Percentiles rank a stretch among this genome's conserved stretches.
phyloP scores from a whole-genome alignment of 139 green algal genomes.

The Mesotaenium endlicherianum region DNA sequence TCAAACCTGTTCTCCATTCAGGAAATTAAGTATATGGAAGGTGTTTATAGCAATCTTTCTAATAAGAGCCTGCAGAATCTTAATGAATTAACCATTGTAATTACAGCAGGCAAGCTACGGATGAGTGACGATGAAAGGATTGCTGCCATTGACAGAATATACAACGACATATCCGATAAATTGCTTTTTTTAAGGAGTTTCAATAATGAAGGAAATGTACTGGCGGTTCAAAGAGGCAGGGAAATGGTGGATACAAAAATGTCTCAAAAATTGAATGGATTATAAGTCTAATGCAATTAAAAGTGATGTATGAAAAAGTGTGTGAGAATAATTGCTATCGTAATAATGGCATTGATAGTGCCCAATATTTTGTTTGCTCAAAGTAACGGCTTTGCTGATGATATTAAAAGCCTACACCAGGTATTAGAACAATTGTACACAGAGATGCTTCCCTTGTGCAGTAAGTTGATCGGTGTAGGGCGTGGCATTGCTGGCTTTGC shows the following conservation, averaged over 20 bases:
- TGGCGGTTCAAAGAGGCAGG: not conserved
- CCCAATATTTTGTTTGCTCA: too few relatives aligned
- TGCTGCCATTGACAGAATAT: not conserved
- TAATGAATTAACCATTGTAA: not conserved
- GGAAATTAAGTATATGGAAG: not conserved
- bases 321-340: not conserved
- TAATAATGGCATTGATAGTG: not conserved
- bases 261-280: not conserved
- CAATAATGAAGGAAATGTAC: not conserved
- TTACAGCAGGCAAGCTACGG: not conserved
- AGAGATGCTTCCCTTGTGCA: too few relatives aligned
- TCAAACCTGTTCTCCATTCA: not conserved
- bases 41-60: not conserved
- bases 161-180: not conserved
- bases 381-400: too few relatives aligned
- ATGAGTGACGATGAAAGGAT: not conserved
- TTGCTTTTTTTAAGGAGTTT: not conserved
- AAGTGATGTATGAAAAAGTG: not conserved
- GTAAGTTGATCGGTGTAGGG: not conserved
- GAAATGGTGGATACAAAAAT: not conserved
- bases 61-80: not conserved
- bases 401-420: too few relatives aligned
- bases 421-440: too few relatives aligned
- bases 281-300: not conserved
- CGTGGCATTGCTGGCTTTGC: not conserved